Evolutionary conservation across 352 stramenopile genomes (phyloP), one percentile per base, ranked within the genome.

Genomic region (Pythium sukuiense): DNA sequence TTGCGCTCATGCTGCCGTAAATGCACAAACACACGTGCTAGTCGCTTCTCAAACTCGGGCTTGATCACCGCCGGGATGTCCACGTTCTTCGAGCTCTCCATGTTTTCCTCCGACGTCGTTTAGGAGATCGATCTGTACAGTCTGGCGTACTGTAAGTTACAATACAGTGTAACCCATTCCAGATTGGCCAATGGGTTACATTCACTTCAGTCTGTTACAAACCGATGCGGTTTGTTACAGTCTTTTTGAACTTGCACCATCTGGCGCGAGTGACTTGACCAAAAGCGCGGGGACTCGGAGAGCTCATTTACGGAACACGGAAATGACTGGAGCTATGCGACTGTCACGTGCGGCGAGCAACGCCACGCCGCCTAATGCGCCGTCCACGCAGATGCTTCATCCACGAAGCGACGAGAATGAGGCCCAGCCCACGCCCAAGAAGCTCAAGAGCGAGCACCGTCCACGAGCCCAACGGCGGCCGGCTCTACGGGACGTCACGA

Each of bases 1-100:
- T 88, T 89, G 39, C 77, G 72, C 27, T 87, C 79, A 55, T 88
- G 77, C 65, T 88, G 80, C 7, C 80, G 75, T 14, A 88, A 63
- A 39, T 81, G 79, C 59, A 70, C 78, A 46, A 90, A 88, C 16
- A 83, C 66, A 6, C 79, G 76, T 62, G 80, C 61, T 52, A 90
- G 61, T 45, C 78, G 77, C 58, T 76, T 64, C 35, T 77, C 70
- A 20, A 69, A 70, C n/a, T 88, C 82, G 3, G 71, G 56, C 46
- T 76, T 72, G 26, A 87, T 67, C 63, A 76, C 63, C 11, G 61
- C 67, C 16, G 67, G 45, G 11, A 73, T 35, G 37, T 73, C 61
- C 48, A 66, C 65, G 24, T 55, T 57, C 61, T 58, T 61, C 48
- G 61, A 66, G 61, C 61, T 66, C 57, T 69, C 67, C 61, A 69